phyloP scores from a whole-genome alignment of 2,329 filamentous ascomycete genomes.

The Penicillium sp. region DNA sequence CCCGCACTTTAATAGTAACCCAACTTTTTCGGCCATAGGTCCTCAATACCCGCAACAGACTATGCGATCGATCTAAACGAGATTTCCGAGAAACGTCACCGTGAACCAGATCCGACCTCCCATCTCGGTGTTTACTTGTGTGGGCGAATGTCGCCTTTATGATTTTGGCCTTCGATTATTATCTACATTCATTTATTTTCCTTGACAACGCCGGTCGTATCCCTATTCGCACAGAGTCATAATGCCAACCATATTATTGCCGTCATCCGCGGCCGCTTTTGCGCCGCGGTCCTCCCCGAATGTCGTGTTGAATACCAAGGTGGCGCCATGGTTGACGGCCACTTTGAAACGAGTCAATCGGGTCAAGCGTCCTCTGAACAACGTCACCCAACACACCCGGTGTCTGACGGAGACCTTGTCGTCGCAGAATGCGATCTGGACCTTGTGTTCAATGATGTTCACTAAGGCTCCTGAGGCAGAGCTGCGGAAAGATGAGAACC shows the following conservation, averaged over 20 bases:
- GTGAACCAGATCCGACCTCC: neutral
- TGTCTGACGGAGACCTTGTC: conserved; percentile 95
- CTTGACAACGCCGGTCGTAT: conserved; percentile 45
- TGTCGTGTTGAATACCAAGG: conserved; percentile 86
- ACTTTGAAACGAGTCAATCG: conserved; percentile 96
- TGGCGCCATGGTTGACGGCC: conserved; percentile 95
- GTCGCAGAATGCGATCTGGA: conserved; percentile 89
- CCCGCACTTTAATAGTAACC: conserved; percentile 32
- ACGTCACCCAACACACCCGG: conserved; percentile 89
- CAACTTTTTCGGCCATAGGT: conserved; percentile 1
- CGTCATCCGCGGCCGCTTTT: conserved; percentile 94
- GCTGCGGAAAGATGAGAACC: conserved; percentile 76
- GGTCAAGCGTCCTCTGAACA: conserved; percentile 96
- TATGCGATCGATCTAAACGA: conserved; percentile 19
- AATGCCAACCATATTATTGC: conserved; percentile 92
- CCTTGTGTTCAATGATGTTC: conserved; percentile 86
- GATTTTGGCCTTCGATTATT: conserved; percentile 26
- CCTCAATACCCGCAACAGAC: conserved; percentile 1
- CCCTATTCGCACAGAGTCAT: conserved; percentile 52
- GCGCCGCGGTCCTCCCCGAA: conserved; percentile 91
- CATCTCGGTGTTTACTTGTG: conserved; percentile 19
- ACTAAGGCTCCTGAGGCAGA: conserved; percentile 85
- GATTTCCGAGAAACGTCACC: neutral
- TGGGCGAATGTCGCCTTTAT: conserved; percentile 43
- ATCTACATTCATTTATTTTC: conserved; percentile 40